phyloP scores from a whole-genome alignment of 2,329 filamentous ascomycete genomes.

The Cercospora canescens region DNA sequence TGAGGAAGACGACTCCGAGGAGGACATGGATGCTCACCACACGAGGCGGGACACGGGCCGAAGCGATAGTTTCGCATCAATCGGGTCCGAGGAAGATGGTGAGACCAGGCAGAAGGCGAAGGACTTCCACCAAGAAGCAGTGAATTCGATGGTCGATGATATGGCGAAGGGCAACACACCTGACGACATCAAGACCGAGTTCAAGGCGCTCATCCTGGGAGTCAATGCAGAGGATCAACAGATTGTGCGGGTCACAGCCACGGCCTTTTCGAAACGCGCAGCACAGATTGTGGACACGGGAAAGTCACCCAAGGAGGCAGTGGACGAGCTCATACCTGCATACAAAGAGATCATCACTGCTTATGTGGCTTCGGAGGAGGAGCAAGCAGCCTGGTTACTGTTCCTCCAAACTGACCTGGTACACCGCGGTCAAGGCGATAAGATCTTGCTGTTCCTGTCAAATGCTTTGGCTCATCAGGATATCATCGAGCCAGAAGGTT shows the following conservation, averaged over 20 bases:
- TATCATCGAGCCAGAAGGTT: slow-evolving; percentile 83
- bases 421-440: slow-evolving; percentile 62
- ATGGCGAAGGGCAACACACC: slow-evolving; percentile 69
- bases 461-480: slow-evolving; percentile 86
- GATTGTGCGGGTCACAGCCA: slow-evolving; percentile 81
- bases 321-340: slow-evolving; percentile 44
- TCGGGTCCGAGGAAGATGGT: slow-evolving; percentile 64
- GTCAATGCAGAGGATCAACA: slow-evolving; percentile 88
- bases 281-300: slow-evolving; percentile 63
- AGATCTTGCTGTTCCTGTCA: slow-evolving; percentile 72
- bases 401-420: slow-evolving; percentile 78
- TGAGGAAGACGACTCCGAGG: slow-evolving; percentile 39
- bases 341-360: slow-evolving; percentile 62
- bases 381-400: slow-evolving; percentile 84
- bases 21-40: slow-evolving; percentile 46
- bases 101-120: slow-evolving; percentile 47
- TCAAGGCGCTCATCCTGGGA: slow-evolving; percentile 88
- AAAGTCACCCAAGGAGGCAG: slow-evolving; percentile 40
- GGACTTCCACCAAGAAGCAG: slow-evolving; percentile 84
- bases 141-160: slow-evolving; percentile 81
- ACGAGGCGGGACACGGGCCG: slow-evolving; percentile 32
- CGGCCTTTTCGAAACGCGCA: slow-evolving; percentile 80
- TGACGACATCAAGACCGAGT: slow-evolving; percentile 89
- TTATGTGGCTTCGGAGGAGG: slow-evolving; percentile 55
- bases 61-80: slow-evolving; percentile 37